These are phyloP conservation scores for Beauveria sp. DNA, from an alignment of 2,329 filamentous ascomycete genomes.

Conservation along the genomic window DNA sequence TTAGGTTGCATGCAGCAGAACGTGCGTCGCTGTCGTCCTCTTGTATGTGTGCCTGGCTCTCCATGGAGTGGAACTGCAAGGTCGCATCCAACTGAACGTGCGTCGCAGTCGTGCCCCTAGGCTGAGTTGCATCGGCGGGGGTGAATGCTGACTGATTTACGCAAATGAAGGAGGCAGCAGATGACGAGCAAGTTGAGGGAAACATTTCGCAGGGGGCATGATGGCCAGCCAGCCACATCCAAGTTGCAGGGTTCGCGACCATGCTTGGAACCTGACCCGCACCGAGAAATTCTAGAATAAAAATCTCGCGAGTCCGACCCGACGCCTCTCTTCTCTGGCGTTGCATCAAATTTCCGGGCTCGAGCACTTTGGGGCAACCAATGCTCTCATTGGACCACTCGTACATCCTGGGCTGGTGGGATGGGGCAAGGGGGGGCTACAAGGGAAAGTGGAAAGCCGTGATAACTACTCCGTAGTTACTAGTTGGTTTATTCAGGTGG, in stretches of 20 bases:
- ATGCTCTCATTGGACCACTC: slow-evolving; percentile 3
- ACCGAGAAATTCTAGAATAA: slow-evolving; percentile 8
- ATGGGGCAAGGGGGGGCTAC: not conserved
- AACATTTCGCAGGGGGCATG: not conserved
- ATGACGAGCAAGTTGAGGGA: too few relatives aligned
- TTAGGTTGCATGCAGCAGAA: too few relatives aligned
- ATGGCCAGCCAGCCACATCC: not conserved
- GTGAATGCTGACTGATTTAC: too few relatives aligned
- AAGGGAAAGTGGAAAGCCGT: not conserved
- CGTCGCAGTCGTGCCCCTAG: too few relatives aligned
- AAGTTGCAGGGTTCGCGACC: not conserved
- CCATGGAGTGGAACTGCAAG: too few relatives aligned
- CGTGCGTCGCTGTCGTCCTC: too few relatives aligned
- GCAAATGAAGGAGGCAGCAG: too few relatives aligned
- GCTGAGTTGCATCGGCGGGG: not conserved
- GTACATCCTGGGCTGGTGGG: not conserved
- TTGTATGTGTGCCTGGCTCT: too few relatives aligned
- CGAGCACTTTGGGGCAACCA: not conserved
- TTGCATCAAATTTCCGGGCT: slow-evolving; percentile 10
- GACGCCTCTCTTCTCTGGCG: not conserved
- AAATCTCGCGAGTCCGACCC: not conserved
- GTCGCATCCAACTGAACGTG: too few relatives aligned
- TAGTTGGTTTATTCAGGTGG: too few relatives aligned
- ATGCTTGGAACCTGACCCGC: not conserved
- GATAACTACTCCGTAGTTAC: too few relatives aligned